phyloP scores from a whole-genome alignment of 495 filamentous ascomycete species.

The Xylaria grammica region DNA sequence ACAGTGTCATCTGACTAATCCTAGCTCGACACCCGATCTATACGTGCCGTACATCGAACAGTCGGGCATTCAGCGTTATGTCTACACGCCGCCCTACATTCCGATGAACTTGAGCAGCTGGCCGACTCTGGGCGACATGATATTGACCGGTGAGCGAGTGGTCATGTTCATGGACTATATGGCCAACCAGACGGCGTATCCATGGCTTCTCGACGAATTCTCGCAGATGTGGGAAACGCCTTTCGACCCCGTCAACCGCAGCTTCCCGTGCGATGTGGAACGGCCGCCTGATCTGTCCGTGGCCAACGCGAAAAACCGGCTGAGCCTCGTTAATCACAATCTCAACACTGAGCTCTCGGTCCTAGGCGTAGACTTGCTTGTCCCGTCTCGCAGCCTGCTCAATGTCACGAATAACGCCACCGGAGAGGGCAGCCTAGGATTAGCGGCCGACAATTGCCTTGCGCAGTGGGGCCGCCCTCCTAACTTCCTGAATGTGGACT shows the following conservation, averaged over 20 bases:
- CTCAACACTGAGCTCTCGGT: conserved; percentile 75
- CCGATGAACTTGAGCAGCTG: conserved; percentile 77
- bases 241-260: conserved; percentile 67
- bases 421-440: conserved; percentile 72
- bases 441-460: conserved; percentile 71
- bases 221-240: conserved; percentile 77
- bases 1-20: conserved; percentile 1
- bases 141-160: conserved; percentile 61
- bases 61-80: conserved; percentile 69
- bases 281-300: conserved; percentile 66
- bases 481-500: conserved; percentile 89
- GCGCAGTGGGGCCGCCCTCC: conserved; percentile 72
- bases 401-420: conserved; percentile 71
- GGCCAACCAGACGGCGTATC: conserved; percentile 76
- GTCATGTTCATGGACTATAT: conserved; percentile 75
- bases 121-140: conserved; percentile 83
- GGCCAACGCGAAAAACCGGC: conserved; percentile 59
- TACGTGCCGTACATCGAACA: conserved; percentile 60
- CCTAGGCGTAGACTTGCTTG: conserved; percentile 64
- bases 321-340: conserved; percentile 96
- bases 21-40: conserved; percentile 43
- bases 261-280: conserved; percentile 72
- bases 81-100: conserved; percentile 72
- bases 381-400: conserved; percentile 72
- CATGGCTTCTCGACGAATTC: conserved; percentile 79